A percentile compares a stretch with the other conserved stretches of the same genome.
Evolutionary conservation across 2,329 filamentous ascomycete species (phyloP).

Genomic region (Cadophora luteo-olivacea): DNA sequence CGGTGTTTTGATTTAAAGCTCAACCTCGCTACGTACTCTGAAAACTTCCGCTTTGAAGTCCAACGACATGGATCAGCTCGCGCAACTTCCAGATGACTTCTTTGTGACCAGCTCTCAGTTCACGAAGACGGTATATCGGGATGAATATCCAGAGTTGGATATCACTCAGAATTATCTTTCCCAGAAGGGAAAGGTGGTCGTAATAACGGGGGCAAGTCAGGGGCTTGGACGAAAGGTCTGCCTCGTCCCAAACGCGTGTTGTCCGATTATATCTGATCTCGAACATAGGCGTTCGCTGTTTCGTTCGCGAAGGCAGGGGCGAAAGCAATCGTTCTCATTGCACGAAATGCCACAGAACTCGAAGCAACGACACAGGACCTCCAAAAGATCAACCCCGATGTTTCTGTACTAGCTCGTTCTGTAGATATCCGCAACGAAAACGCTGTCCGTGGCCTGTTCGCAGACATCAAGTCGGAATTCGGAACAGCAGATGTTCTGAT

Average conservation of each 20-base stretch:
- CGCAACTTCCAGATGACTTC: conserved; percentile 25
- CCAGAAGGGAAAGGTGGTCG: conserved; percentile 38
- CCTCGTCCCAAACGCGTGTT: neutral
- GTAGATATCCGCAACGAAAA: conserved; percentile 42
- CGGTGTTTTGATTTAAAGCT: neutral
- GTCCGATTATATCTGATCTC: neutral
- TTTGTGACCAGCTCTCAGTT: conserved; percentile 25
- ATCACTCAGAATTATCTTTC: conserved; percentile 18
- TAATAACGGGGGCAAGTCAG: conserved; percentile 49
- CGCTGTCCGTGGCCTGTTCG: conserved; percentile 25
- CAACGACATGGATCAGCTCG: conserved; percentile 18
- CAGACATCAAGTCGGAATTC: conserved; percentile 43
- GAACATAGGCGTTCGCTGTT: conserved; percentile 22
- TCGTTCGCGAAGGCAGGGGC: conserved; percentile 43
- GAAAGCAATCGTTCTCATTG: conserved; percentile 46
- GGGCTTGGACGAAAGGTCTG: conserved; percentile 44
- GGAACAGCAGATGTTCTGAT: conserved; percentile 60
- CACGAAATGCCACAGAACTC: conserved; percentile 42
- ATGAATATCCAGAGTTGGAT: conserved; percentile 22
- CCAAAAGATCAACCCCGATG: conserved; percentile 41
- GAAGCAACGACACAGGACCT: conserved; percentile 38
- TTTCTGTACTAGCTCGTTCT: conserved; percentile 41
- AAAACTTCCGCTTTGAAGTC: too few species aligned
- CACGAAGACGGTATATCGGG: conserved; percentile 23
- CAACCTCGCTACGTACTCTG: neutral